Conservation (phyloP, 2,329 filamentous ascomycete species). For the Pseudogymnoascus destructans region DNA sequence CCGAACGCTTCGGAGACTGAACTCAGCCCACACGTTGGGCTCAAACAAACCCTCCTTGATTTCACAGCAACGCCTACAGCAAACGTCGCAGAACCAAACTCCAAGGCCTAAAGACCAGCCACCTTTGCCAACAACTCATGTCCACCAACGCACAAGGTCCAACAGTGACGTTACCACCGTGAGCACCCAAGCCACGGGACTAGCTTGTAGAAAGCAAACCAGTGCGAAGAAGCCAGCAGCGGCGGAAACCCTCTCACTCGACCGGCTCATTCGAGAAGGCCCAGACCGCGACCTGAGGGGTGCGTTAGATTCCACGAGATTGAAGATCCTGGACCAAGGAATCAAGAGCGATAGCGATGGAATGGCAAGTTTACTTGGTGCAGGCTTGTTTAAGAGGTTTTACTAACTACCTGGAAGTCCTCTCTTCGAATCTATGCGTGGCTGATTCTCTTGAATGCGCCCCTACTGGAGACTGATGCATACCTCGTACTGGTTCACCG, state of each 20-base stretch:
- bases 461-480: constrained; percentile 69
- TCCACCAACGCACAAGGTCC: constrained; percentile 45
- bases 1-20: constrained; percentile 57
- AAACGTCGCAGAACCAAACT: constrained; percentile 23
- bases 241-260: constrained; percentile 49
- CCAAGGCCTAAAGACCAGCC: constrained; percentile 18
- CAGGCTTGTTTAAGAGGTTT: constrained; percentile 8
- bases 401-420: constrained; percentile 44
- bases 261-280: constrained; percentile 67
- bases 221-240: constrained; percentile 34
- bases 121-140: constrained; percentile 18
- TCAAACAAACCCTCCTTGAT: constrained; percentile 42
- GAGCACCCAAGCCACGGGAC: constrained; percentile 27
- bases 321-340: constrained; percentile 62
- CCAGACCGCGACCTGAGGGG: constrained; percentile 53
- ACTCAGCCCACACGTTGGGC: constrained; percentile 60
- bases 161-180: constrained; percentile 56
- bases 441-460: constrained; percentile 83
- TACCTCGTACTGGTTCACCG: constrained; percentile 87
- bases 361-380: constrained; percentile 45
- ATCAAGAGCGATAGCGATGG: constrained; percentile 67
- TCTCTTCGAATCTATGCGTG: constrained; percentile 89
- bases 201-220: constrained; percentile 32
- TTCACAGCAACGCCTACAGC: constrained; percentile 46
- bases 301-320: constrained; percentile 56